Percentiles rank a stretch among this genome's conserved stretches.
phyloP scores from a whole-genome alignment of 306 rosid genomes.

The Cucurbita maxima region DNA sequence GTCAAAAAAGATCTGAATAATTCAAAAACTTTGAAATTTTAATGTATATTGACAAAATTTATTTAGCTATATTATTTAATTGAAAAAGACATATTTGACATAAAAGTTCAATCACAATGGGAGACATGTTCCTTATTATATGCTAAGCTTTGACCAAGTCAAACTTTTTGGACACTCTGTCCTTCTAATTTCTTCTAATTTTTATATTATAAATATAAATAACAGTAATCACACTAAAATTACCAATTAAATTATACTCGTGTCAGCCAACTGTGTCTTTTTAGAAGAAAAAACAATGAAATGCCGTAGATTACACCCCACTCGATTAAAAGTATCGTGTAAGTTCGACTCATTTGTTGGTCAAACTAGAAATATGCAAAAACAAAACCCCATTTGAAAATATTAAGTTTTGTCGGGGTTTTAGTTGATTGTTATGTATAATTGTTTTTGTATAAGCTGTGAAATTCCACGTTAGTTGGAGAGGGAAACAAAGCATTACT shows the following conservation, averaged over 20 bases:
- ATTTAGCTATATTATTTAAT: background rate
- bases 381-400: background rate
- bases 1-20: background rate
- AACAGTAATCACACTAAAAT: background rate
- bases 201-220: background rate
- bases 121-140: background rate
- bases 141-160: background rate
- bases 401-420: background rate
- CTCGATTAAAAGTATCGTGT: too few relatives aligned
- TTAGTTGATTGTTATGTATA: background rate
- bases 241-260: background rate
- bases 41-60: background rate
- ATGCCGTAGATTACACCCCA: too few relatives aligned
- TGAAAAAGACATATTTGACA: background rate
- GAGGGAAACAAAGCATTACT: too few relatives aligned
- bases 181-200: background rate
- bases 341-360: background rate
- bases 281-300: too few relatives aligned
- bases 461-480: too few relatives aligned
- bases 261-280: background rate
- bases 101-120: background rate
- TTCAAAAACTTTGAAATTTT: background rate
- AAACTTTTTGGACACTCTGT: background rate
- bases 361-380: background rate
- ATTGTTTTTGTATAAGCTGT: too few relatives aligned